Conservation (phyloP, 2,329 filamentous ascomycete genomes). For the Sporothrix sp. region DNA sequence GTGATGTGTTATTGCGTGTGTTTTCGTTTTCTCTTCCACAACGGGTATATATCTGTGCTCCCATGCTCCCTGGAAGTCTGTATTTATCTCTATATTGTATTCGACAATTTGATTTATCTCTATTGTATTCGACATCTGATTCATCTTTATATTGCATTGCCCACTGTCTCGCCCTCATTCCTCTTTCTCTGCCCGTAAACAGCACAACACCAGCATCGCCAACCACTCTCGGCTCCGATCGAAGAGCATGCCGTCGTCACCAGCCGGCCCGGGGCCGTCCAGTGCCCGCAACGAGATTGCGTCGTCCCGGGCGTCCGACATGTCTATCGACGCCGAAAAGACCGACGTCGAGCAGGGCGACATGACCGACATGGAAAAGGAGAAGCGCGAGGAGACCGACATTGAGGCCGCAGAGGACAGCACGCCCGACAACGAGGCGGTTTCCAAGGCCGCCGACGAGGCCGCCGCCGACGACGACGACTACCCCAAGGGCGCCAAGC, state of each 20-base stretch:
- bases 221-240: no score
- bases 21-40: no score
- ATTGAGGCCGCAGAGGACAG: slow-evolving; percentile 5
- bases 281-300: not conserved
- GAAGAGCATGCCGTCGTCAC: slow-evolving; percentile 1
- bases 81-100: not conserved
- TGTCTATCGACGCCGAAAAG: slow-evolving; percentile 14
- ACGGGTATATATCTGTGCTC: slow-evolving; percentile 2
- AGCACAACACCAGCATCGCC: not conserved
- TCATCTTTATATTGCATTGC: no score
- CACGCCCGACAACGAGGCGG: no score
- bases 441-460: not conserved
- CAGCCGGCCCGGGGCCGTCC: not conserved
- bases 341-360: slow-evolving; percentile 3
- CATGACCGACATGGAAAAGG: slow-evolving; percentile 11
- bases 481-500: slow-evolving; percentile 31
- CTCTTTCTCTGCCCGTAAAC: no score
- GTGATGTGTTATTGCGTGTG: no score
- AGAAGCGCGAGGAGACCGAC: slow-evolving; percentile 1
- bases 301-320: slow-evolving; percentile 14
- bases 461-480: slow-evolving; percentile 20
- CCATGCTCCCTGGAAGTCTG: not conserved
- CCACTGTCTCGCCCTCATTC: no score
- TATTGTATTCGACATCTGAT: no score
- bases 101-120: no score